Percentiles rank a stretch among this genome's conserved stretches.
Evolutionary conservation across 495 filamentous ascomycete species (phyloP).

Genomic region (Daldinia caldariorum): DNA sequence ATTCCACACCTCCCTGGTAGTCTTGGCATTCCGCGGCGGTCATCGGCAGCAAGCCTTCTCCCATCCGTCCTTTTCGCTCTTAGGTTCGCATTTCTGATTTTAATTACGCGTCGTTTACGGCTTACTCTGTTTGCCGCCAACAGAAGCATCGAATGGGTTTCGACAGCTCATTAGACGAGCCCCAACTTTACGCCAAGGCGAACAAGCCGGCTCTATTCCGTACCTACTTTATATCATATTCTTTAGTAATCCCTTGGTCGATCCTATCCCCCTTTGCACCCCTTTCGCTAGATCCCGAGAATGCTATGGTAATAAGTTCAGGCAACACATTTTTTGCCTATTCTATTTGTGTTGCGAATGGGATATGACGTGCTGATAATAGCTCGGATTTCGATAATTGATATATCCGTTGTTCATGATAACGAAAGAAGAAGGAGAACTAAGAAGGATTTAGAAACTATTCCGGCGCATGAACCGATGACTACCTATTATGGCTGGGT

Average conservation of each 20-base stretch:
- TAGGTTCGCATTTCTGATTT: constrained; percentile 25
- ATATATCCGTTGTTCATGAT: constrained; percentile 6
- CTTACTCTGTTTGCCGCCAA: constrained; percentile 43
- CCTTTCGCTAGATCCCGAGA: constrained; percentile 18
- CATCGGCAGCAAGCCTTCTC: constrained; percentile 37
- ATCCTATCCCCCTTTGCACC: constrained; percentile 34
- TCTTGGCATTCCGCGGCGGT: constrained; percentile 36
- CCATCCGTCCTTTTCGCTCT: constrained; percentile 20
- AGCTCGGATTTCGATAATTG: constrained; percentile 15
- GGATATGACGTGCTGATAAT: constrained; percentile 25
- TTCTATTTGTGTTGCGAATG: constrained; percentile 17
- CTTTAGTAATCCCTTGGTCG: constrained; percentile 44
- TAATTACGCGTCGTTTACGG: constrained; percentile 38
- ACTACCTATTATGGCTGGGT: neutral
- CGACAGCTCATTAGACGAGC: constrained; percentile 19
- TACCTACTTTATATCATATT: neutral
- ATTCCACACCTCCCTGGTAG: constrained; percentile 39
- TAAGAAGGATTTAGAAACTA: constrained; percentile 22
- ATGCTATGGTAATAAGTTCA: constrained; percentile 17
- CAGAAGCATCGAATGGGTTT: constrained; percentile 20
- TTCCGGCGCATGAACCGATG: constrained; percentile 17
- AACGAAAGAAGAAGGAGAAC: constrained; percentile 11
- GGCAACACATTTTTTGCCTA: constrained; percentile 26
- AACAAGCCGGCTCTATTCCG: constrained; percentile 31
- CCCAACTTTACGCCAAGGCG: neutral